Base-by-base conservation (phyloP, 139 green algal species). In the Volvox africanus region DNA sequence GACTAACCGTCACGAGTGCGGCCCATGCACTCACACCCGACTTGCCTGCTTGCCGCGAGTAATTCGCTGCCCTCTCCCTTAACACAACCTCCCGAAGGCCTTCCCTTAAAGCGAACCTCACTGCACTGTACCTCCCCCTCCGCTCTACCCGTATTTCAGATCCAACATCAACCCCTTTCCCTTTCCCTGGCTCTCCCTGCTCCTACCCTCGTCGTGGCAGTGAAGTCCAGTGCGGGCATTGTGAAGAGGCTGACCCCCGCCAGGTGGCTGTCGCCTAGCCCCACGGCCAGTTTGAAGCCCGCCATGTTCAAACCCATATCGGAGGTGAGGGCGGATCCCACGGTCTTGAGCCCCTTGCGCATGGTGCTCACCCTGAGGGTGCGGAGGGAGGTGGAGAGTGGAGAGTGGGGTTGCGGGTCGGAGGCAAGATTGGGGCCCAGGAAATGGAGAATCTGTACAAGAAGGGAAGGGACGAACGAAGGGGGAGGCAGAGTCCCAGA, bases 251-350 rank as follows among this genome's bases (percentile, higher is more conserved):
- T 87, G 35, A 91, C 50, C 9, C 17, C 88, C 32, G 88, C 2
- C 26, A 91, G 55, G 36, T 35, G 20, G 28, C 88, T 35, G 37
- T 90, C 91, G 18, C 91, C 93, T 75, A 95, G 83, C 22, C 93
- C 93, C 85, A 95, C 65, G 14, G 88, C 73, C 67, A 94, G 75
- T 65, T 89, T 87, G 3, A 92, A 44, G 22, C 89, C 82, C 9
- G 85, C 88, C 50, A 88, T 71, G 75, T 93, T 91, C 0, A 91
- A 24, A 0, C 88, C 82, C 61, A 95, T 92, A 75, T 93, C 93
- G 36, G 20, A 30, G 17, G 65, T 78, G 6, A 93, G 55, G 0
- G 71, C 83, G 28, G 68, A 33, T 20, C 69, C 84, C 62, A 92
- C 30, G 11, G 62, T 71, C 67, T 85, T 86, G 26, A 92, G 69